These are phyloP conservation scores for Rhodotorula graminis DNA, from an alignment of 768 basidiomycete genomes.

Conservation along the genomic window DNA sequence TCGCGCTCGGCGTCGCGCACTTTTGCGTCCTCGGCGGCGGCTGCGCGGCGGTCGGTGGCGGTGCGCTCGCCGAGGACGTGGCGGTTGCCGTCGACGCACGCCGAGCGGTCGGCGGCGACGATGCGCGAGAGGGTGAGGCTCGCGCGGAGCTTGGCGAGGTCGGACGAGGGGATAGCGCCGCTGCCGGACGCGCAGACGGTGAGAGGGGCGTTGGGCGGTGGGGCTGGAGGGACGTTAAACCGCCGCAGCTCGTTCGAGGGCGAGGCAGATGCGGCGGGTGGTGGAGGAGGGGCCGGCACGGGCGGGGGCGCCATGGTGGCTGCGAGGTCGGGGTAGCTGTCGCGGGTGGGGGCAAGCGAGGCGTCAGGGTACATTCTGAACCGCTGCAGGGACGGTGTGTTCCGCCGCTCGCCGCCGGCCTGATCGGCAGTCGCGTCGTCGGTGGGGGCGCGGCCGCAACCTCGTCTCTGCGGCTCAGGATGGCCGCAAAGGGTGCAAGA, in stretches of 20 bases:
- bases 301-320: not conserved
- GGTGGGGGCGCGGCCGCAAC: too few species aligned
- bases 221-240: conserved; percentile 4
- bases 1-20: conserved; percentile 53
- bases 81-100: conserved; percentile 13
- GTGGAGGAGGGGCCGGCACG: not conserved
- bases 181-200: not conserved
- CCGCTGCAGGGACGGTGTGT: too few species aligned
- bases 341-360: not conserved
- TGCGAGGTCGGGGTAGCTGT: not conserved
- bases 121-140: conserved; percentile 17
- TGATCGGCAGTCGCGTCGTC: too few species aligned
- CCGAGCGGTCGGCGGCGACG: conserved; percentile 8
- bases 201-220: not conserved
- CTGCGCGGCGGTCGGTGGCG: not conserved
- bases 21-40: conserved; percentile 17
- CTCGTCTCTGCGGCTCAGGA: too few species aligned
- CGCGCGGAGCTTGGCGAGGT: conserved; percentile 19
- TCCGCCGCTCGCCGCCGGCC: too few species aligned
- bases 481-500: too few species aligned
- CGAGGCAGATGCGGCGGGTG: not conserved
- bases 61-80: conserved; percentile 1
- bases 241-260: not conserved
- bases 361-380: not conserved
- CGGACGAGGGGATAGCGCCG: conserved; percentile 9